Base-by-base conservation (phyloP, 495 filamentous ascomycete species). In the Aspergillus sclerotioniger region DNA sequence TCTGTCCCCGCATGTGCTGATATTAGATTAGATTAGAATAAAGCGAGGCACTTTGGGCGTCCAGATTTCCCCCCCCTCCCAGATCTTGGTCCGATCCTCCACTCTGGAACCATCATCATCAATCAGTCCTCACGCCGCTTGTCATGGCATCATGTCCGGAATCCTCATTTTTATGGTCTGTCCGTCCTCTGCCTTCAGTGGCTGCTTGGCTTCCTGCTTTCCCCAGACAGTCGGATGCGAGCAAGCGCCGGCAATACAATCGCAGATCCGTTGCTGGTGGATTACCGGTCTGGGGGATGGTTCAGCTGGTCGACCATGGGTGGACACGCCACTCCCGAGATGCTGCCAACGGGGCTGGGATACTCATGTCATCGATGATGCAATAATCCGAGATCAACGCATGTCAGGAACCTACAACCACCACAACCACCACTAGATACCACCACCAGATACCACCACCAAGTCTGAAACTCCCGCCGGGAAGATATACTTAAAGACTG, bases 351-450 rank as follows among this genome's bases (percentile, higher is more conserved):
- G 31, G 44, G 20, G 44, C 25, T 25, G 25, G 25, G 25, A 25
- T 2, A 25, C n/a, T 41, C 28, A 50, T 50, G 47, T 50, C 47
- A 50, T 50, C 47, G 47, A 50, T 50, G 47, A 50, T 50, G 47
- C 47, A 50, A 50, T 32, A 50, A 50, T 32, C 13, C 47, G 28
- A 50, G 37, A 13, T n/a, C 37, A 3, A 15, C 37, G 37, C 37
- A 41, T 41, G 37, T 3, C 37, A 41, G 37, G 37, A 13, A 41
- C 37, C 13, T n/a, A n/a, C n/a, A n/a, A n/a, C n/a, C n/a, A n/a
- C n/a, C n/a, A n/a, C n/a, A n/a, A n/a, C n/a, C n/a, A n/a, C n/a
- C n/a, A n/a, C n/a, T n/a, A n/a, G n/a, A n/a, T n/a, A n/a, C n/a
- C n/a, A n/a, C n/a, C n/a, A n/a, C n/a, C n/a, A n/a, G n/a, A n/a